Evolutionary conservation across 2,329 filamentous ascomycete genomes (phyloP), one percentile per base, ranked within the genome.

Genomic region (Curvularia sp.): DNA sequence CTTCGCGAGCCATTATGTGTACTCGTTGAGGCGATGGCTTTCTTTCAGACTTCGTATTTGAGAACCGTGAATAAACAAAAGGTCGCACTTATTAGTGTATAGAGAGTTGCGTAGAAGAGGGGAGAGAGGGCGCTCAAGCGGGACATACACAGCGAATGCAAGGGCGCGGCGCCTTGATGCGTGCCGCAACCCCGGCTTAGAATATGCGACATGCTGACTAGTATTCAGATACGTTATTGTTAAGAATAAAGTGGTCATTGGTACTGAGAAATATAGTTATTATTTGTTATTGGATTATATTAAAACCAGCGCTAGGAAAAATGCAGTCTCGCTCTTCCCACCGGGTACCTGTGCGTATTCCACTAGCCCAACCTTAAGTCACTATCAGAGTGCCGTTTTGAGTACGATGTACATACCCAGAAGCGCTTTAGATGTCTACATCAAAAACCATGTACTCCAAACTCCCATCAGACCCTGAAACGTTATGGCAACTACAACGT

Each of bases 401-500:
- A 32, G 9, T 15, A 13, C 13, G 13, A 3, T 5, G 12, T n/a
- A n/a, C 6, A 15, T 15, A 32, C 30, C 5, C 5, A n/a, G 15
- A 36, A 8, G 28, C 28, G 32, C 2, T n/a, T 27, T 19, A 12
- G 13, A 21, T 28, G 19, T 28, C 12, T 18, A 23, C 8, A 34
- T 38, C 19, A 2, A 36, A 49, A 49, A 18, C 6, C 30, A 28
- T 8, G 28, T 39, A 13, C 21, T 27, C 34, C 34, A 12, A 28
- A 28, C 47, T 25, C 9, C 47, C 7, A 38, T 4, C 15, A 27
- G 9, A 28, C 12, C 28, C 15, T 27, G 12, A 38, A 15, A n/a
- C 4, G 15, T 19, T 13, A 9, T 28, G 19, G 19, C n/a, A 8
- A n/a, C n/a, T 49, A 55, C 39, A 58, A 25, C 6, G 59, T 55